Base-by-base conservation (phyloP, 2,329 filamentous ascomycete species). In the Phaeophleospora eucalypticola region DNA sequence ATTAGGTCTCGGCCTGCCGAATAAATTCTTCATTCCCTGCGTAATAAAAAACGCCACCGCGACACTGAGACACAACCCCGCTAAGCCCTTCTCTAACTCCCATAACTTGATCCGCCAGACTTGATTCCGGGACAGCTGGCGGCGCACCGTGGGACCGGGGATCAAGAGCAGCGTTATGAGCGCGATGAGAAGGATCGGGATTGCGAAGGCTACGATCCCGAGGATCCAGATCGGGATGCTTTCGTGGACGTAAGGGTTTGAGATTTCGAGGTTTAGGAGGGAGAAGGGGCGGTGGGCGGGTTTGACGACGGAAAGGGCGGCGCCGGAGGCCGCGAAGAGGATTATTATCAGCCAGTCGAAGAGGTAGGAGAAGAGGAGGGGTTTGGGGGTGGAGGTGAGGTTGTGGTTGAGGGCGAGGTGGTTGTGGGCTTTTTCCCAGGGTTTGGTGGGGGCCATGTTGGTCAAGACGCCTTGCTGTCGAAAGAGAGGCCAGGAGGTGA, bases 71-170 rank as follows among this genome's bases (percentile, higher is more conserved):
- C 76, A 87, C 2, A 95, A 76, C 0, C 90, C 90, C 60, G 95
- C 81, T 81, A 85, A 88, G 48, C 87, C 89, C 2, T 81, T 66
- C 64, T 96, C 89, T 65, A 87, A 82, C 67, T 96, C 90, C 89
- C 91, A 96, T 1, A 95, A 66, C 70, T 93, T 95, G 54, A 87
- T 79, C 63, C 80, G 81, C 82, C 87, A 89, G 37, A 90, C 74
- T 43, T 87, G 68, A 3, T 76, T 67, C 10, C 58, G 48, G 8
- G 47, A 57, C 18, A 50, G 50, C 2, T 41, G 41, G 10, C 53
- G 46, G 2, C 45, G 77, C 1, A 84, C 82, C 1, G 82, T 83
- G 4, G 35, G 77, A 3, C 86, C 87, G 1, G 89, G 89, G 1
- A 93, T 81, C 56, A 91, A 68, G 8, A 80, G 49, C 14, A 94